These are phyloP conservation scores for Ogataea paradorogensis DNA, from an alignment of 805 yeast genomes.

Conservation along the genomic window DNA sequence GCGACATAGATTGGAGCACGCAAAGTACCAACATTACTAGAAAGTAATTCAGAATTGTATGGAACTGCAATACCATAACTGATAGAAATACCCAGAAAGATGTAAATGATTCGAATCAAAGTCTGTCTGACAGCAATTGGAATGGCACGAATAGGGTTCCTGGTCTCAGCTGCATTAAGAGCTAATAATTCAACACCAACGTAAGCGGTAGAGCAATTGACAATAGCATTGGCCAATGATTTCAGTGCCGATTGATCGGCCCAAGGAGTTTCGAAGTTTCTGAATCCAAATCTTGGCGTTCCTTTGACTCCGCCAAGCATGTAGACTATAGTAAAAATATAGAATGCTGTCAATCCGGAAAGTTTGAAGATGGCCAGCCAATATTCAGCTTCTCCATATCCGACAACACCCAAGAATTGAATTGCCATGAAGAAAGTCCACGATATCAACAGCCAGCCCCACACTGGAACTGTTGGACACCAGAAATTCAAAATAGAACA, in stretches of 20 bases:
- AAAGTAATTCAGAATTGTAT: conserved; percentile 47
- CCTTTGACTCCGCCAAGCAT: conserved; percentile 36
- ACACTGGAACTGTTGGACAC: conserved; percentile 50
- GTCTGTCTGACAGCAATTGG: conserved; percentile 58
- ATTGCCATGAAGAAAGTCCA: conserved; percentile 47
- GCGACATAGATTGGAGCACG: conserved; percentile 50
- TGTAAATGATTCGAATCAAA: conserved; percentile 50
- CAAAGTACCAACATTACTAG: conserved; percentile 37
- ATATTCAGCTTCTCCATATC: conserved; percentile 55
- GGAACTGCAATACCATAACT: conserved; percentile 60
- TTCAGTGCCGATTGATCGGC: conserved; percentile 14
- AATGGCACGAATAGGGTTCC: conserved; percentile 55
- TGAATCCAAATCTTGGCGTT: conserved; percentile 21
- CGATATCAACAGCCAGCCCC: conserved; percentile 50
- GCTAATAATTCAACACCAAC: conserved; percentile 33
- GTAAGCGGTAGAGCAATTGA: conserved; percentile 25
- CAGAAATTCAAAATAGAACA: conserved; percentile 48
- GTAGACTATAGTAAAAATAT: conserved; percentile 38
- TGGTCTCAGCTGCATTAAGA: conserved; percentile 58
- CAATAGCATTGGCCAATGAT: conserved; percentile 27
- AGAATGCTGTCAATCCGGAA: conserved; percentile 36
- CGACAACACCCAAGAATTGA: conserved; percentile 48
- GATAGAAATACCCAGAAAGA: conserved; percentile 54
- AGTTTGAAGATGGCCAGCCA: conserved; percentile 49
- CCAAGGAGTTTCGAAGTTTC: conserved; percentile 15